phyloP scores from a whole-genome alignment of 768 basidiomycete genomes.

The Russula abietina region DNA sequence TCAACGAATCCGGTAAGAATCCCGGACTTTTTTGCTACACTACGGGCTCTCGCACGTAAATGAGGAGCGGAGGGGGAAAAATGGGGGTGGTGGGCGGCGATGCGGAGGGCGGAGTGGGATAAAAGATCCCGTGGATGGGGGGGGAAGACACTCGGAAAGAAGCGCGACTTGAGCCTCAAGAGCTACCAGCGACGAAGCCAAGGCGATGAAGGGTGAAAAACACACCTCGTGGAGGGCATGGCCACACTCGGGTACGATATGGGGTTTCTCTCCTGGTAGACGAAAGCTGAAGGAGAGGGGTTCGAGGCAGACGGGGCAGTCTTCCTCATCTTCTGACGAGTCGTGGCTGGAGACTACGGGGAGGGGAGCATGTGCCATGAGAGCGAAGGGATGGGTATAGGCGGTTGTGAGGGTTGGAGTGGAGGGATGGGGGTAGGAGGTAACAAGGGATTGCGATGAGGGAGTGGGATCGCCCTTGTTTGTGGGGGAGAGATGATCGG shows the following conservation, averaged over 20 bases:
- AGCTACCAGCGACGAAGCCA: conserved; percentile 8
- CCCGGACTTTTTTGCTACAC: neutral
- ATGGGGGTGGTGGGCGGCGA: neutral
- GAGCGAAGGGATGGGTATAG: conserved; percentile 47
- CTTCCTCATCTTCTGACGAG: conserved; percentile 68
- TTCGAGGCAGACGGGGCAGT: conserved; percentile 96
- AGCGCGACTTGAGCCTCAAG: neutral
- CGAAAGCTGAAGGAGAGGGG: conserved; percentile 89
- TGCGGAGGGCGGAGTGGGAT: neutral
- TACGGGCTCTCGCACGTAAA: neutral
- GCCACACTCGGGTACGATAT: conserved; percentile 95
- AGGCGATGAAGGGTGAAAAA: conserved; percentile 2
- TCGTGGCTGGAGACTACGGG: conserved; percentile 68
- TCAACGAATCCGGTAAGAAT: neutral
- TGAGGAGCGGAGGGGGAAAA: neutral
- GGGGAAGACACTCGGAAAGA: neutral
- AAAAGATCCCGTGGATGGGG: neutral
- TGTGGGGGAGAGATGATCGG: neutral
- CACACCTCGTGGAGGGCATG: conserved; percentile 92
- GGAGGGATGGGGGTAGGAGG: conserved; percentile 36
- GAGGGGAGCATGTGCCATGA: conserved; percentile 58
- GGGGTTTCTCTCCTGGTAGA: conserved; percentile 93
- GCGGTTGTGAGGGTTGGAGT: conserved; percentile 21
- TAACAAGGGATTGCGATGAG: conserved; percentile 21
- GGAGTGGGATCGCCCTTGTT: conserved; percentile 1